Base-by-base conservation (phyloP, 1,284 basidiomycete genomes). In the Moesziomyces sp. region DNA sequence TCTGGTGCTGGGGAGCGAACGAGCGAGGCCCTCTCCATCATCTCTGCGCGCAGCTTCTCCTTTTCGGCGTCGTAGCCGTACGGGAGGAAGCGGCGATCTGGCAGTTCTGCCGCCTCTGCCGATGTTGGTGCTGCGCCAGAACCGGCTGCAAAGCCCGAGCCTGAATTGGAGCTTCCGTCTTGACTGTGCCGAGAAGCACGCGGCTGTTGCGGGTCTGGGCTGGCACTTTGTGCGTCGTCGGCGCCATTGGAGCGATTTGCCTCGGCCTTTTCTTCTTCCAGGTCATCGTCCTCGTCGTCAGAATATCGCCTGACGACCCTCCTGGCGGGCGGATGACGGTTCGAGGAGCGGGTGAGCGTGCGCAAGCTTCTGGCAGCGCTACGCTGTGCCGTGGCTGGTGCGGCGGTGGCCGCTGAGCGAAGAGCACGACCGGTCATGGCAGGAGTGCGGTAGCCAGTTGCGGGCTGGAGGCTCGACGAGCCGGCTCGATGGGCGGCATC, bases 221-320 rank as follows among this genome's bases (percentile, higher is more conserved):
- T 64, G 44, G 51, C 50, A 50, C 54, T 63, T 6, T 63, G 61
- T 16, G 50, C 56, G 4, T 65, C 61, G 11, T 57, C 60, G 21
- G 43, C 56, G 18, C 44, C 26, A 14, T 65, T 58, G 21, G 43
- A 53, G 18, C 44, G 26, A n/a, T 65, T 58, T 13, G 18, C 57
- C 24, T 50, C 24, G 9, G 24, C 58, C 4, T 40, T 54, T 28
- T 68, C 60, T 14, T 66, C 74, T 3, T 72, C 66, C n/a, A 71
- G 40, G 14, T 71, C 70, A n/a, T 69, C 66, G n/a, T 72, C 76
- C 42, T 80, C 79, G 50, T 80, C 78, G n/a, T 81, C 77, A 19
- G 76, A 76, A 28, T 79, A 65, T 43, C 77, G 67, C 40, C 74
- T 66, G 14, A 71, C 61, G 46, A 80, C 78, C 11, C 78, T 58